Evolutionary conservation across 192 early-diverging fungal genomes (phyloP), one percentile per base, ranked within the genome.

Genomic region (Entomortierella lignicola): DNA sequence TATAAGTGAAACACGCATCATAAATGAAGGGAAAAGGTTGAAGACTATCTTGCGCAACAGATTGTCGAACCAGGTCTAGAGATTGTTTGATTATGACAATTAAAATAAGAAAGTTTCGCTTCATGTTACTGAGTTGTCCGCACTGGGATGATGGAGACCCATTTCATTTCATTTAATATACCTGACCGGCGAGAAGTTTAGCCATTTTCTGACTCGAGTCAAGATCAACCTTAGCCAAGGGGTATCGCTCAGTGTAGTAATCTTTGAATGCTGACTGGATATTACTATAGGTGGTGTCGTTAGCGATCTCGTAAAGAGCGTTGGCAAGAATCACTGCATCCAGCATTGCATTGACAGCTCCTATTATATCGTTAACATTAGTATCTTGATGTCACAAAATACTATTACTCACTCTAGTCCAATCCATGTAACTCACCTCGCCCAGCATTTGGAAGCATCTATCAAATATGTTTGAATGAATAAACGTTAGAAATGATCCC

Each of bases 391-490:
- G n/a, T n/a, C n/a, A n/a, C n/a, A n/a, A n/a, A n/a, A n/a, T n/a
- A n/a, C n/a, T n/a, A n/a, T n/a, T n/a, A n/a, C n/a, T n/a, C n/a
- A n/a, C n/a, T n/a, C n/a, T n/a, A n/a, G n/a, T n/a, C n/a, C n/a
- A n/a, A n/a, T n/a, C n/a, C n/a, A n/a, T n/a, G n/a, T n/a, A n/a
- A n/a, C 34, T 37, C 34, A 37, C 34, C 34, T 37, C 65, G 37
- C 37, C 65, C 65, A 48, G 65, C 41, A 39, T 67, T 56, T 18
- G 65, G 65, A 12, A 67, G 23, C 54, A 67, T 56, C 55, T 67
- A 43, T n/a, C 8, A 25, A 48, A 37, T 25, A n/a, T 21, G 41
- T 17, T 21, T 26, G 4, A 25, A 30, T 55, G 29, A 4, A 37
- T n/a, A 37, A 7, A 37, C 4, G 10, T 7, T 4, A 37, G 34